Evolutionary conservation across 768 basidiomycete species (phyloP).

Genomic region (Suillus variegatus): DNA sequence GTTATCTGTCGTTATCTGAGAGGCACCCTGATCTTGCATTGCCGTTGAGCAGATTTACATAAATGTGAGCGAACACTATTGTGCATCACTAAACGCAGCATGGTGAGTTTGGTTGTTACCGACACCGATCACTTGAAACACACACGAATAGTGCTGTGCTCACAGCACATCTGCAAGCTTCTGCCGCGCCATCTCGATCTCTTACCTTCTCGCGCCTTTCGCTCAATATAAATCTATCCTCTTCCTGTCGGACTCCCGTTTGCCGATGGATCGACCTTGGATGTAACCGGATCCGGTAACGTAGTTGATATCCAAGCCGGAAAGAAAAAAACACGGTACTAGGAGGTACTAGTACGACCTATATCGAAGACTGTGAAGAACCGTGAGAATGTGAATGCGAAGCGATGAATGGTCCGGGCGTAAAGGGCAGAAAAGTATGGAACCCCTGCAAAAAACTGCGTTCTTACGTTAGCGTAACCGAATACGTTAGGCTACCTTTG

Average conservation of each 20-base stretch:
- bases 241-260: constrained; percentile 62
- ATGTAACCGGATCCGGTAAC: constrained; percentile 35
- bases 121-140: not conserved
- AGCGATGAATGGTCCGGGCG: constrained; percentile 59
- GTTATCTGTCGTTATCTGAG: not conserved
- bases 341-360: constrained; percentile 29
- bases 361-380: not conserved
- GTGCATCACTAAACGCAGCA: not conserved
- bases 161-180: constrained; percentile 25
- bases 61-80: not conserved
- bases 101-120: not conserved
- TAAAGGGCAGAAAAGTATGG: constrained; percentile 47
- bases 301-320: constrained; percentile 38
- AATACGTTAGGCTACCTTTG: constrained; percentile 54
- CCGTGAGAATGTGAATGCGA: constrained; percentile 5
- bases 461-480: constrained; percentile 27
- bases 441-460: constrained; percentile 28
- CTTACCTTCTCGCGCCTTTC: constrained; percentile 21
- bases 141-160: constrained; percentile 13
- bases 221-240: constrained; percentile 43
- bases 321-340: constrained; percentile 32
- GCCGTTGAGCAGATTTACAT: not conserved
- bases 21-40: not conserved
- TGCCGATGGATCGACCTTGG: constrained; percentile 61
- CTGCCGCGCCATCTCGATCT: constrained; percentile 22